Base-by-base conservation (phyloP, 139 green algal genomes). In the Chlorokybus atmophyticus region DNA sequence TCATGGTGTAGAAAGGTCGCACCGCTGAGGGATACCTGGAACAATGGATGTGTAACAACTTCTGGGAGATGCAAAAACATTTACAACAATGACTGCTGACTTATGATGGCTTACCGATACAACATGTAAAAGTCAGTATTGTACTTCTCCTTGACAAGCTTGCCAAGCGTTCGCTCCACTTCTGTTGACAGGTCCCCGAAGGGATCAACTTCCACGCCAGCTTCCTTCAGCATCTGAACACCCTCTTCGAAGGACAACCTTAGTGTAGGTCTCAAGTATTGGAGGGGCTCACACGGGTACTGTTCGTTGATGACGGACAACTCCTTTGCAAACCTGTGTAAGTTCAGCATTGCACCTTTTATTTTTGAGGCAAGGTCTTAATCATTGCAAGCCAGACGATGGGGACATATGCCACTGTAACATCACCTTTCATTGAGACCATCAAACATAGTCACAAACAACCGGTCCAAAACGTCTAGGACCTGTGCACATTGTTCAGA, bases 1-100 rank as follows among this genome's bases (percentile, higher is more conserved):
- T 88, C 91, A 98, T 98, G 26, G 89, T 97, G 83, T 98, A 98
- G 75, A 98, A 97, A n/a, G 90, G 89, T 21, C 87, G 76, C 19
- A 78, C 73, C 32, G 26, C 39, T 8, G 68, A 14, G 10, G 76
- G 79, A 63, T 80, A 79, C n/a, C n/a, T n/a, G n/a, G n/a, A n/a
- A n/a, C n/a, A 32, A 81, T 58, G 19, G 84, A n/a, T n/a, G n/a
- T n/a, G n/a, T n/a, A n/a, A n/a, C n/a, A n/a, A n/a, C n/a, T n/a
- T n/a, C n/a, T n/a, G n/a, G n/a, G n/a, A n/a, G n/a, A n/a, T n/a
- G n/a, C n/a, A n/a, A n/a, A n/a, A n/a, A n/a, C n/a, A n/a, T n/a
- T n/a, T n/a, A n/a, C n/a, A n/a, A n/a, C n/a, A n/a, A n/a, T n/a
- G n/a, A n/a, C n/a, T n/a, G n/a, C n/a, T n/a, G n/a, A 47, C 74